phyloP scores from a whole-genome alignment of 2,329 filamentous ascomycete species.

The Phyllosticta capitalensis region DNA sequence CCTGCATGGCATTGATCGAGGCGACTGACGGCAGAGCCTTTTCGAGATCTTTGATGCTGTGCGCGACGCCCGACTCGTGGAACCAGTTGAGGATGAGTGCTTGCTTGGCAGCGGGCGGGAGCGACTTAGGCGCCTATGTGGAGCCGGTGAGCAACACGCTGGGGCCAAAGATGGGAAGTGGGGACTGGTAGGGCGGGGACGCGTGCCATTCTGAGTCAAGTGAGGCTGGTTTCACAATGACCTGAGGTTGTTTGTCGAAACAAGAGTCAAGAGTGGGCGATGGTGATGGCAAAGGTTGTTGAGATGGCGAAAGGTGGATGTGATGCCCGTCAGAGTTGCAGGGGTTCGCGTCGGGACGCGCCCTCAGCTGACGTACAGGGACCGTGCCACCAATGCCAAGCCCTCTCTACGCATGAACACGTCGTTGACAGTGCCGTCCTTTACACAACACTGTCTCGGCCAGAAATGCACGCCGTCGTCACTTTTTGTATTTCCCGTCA shows the following conservation, averaged over 20 bases:
- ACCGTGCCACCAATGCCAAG: not conserved
- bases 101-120: conserved; percentile 49
- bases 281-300: not conserved
- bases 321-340: not conserved
- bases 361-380: not conserved
- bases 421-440: not conserved
- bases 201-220: not conserved
- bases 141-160: not conserved
- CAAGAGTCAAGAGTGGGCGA: not conserved
- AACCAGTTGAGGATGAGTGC: conserved; percentile 50
- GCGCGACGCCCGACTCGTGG: conserved; percentile 49
- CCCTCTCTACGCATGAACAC: not conserved
- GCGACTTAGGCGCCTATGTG: conserved; percentile 43
- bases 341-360: not conserved
- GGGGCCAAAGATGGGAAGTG: not conserved
- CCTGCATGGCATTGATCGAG: conserved; percentile 56
- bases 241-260: not conserved
- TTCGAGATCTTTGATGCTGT: conserved; percentile 59
- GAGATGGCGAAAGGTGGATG: not conserved
- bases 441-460: not conserved
- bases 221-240: not conserved
- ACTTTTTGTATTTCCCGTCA: not conserved
- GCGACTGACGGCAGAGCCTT: conserved; percentile 52
- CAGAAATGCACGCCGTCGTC: not conserved
- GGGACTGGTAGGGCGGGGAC: not conserved